Evolutionary conservation across 148 eudicot species (phyloP).

Genomic region (Linanthus parryae): DNA sequence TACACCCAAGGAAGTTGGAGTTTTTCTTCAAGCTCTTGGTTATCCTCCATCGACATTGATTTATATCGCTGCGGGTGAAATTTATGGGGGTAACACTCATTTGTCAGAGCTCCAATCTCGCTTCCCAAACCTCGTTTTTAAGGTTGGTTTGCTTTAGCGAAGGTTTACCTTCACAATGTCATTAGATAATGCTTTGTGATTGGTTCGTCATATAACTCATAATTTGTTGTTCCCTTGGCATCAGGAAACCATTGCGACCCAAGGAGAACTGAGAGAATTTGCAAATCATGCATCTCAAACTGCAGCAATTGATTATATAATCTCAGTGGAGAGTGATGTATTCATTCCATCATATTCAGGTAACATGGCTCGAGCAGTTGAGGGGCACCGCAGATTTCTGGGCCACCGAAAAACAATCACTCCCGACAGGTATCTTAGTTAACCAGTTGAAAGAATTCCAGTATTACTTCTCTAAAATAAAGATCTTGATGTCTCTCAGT

Average conservation of each 20-base stretch:
- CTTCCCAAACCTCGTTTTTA: conserved; percentile 77
- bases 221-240: too few relatives aligned
- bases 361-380: conserved; percentile 93
- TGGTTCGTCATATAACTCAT: too few relatives aligned
- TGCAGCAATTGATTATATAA: conserved; percentile 90
- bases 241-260: conserved; percentile 77
- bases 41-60: conserved; percentile 67
- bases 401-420: conserved; percentile 79
- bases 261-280: conserved; percentile 51
- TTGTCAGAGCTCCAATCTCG: conserved; percentile 67
- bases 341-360: conserved; percentile 87
- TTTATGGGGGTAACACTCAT: conserved; percentile 70
- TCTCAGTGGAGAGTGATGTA: conserved; percentile 77
- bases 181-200: too few relatives aligned
- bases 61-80: conserved; percentile 93
- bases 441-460: too few relatives aligned
- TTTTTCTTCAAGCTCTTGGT: conserved; percentile 81
- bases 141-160: too few relatives aligned
- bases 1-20: conserved; percentile 85
- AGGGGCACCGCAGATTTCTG: conserved; percentile 87
- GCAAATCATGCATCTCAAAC: conserved; percentile 73
- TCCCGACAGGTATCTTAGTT: conserved; percentile 98
- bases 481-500: too few relatives aligned
- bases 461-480: too few relatives aligned
- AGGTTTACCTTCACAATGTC: too few relatives aligned